Evolutionary conservation across 192 early-diverging fungal species (phyloP), one percentile per base, ranked within the genome.

Genomic region (Backusella australiensis): DNA sequence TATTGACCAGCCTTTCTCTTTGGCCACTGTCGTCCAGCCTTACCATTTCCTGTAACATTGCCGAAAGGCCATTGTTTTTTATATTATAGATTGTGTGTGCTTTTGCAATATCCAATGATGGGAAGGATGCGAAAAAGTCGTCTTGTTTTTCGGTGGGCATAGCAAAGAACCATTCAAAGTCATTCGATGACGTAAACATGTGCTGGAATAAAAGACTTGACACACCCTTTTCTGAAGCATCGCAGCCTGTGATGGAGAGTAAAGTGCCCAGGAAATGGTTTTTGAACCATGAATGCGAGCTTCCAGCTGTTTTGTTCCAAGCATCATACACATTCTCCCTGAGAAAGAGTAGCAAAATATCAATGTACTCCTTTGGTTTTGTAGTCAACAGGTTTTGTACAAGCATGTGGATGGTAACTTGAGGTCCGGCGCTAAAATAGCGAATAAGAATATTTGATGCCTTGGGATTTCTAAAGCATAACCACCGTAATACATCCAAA

Each of bases 401-500:
- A 14, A 80, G 69, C 3, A 71, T 26, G 9, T 75, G 56, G 5
- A 38, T 76, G 0, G 69, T 38, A 17, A 75, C 38, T 56, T 80
- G 74, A 21, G 78, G 38, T 6, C 68, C 70, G n/a, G 75, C 56
- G 14, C 59, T 34, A 59, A 80, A 80, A 15, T 80, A 80, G 3
- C 71, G 53, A n/a, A 75, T 39, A 0, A 80, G 53, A 7, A 80
- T 71, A 12, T 26, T 71, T 0, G 23, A 52, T 6, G 52, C n/a
- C 3, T 39, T 23, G 11, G 59, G 56, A 2, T 59, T 56, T 19
- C 34, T n/a, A 1, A 26, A 49, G 1, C 67, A 35, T 32, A 80
- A 35, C 41, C 69, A 71, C 2, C 34, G 36, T 7, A 75, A 66
- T 34, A n/a, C 38, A 4, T 52, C 56, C n/a, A n/a, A 23, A 11